Percentiles rank a stretch among this genome's conserved stretches.
Conservation (phyloP, 108 stramenopile species). For the Seminavis robusta region DNA sequence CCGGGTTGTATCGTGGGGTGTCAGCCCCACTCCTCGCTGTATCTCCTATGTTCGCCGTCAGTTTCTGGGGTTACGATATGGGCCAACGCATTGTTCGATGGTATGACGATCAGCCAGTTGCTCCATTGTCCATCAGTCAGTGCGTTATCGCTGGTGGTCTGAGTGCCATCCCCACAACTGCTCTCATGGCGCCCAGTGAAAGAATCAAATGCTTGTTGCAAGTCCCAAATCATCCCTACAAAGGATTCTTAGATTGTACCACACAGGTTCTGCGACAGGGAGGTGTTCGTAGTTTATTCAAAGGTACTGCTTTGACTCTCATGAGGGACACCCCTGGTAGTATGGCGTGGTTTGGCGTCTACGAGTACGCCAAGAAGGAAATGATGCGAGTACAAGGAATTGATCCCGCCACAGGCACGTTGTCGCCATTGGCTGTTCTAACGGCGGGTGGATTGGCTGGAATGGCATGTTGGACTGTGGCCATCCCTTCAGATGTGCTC, state of each 20-base stretch:
- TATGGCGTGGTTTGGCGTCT: slow-evolving; percentile 80
- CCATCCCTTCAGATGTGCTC: slow-evolving; percentile 77
- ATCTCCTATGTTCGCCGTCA: slow-evolving; percentile 76
- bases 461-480: slow-evolving; percentile 76
- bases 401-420: slow-evolving; percentile 55
- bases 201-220: slow-evolving; percentile 87
- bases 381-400: slow-evolving; percentile 63
- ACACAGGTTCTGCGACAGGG: slow-evolving; percentile 50
- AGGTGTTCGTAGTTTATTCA: slow-evolving; percentile 66
- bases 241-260: slow-evolving; percentile 75
- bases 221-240: slow-evolving; percentile 41
- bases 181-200: slow-evolving; percentile 80
- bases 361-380: slow-evolving; percentile 67
- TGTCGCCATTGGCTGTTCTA: slow-evolving; percentile 64
- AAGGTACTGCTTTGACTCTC: slow-evolving; percentile 71
- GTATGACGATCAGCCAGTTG: slow-evolving; percentile 2
- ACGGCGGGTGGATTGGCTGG: slow-evolving; percentile 84
- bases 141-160: slow-evolving; percentile 72
- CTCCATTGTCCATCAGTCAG: slow-evolving; percentile 32
- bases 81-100: slow-evolving; percentile 50
- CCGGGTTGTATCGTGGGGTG: slow-evolving; percentile 82
- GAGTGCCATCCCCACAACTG: slow-evolving; percentile 69
- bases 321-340: slow-evolving; percentile 79
- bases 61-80: slow-evolving; percentile 89
- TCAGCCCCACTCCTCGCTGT: slow-evolving; percentile 76